These are phyloP conservation scores for Cryptococcus maquisensis DNA, from an alignment of 1,284 basidiomycete species.

Conservation along the genomic window DNA sequence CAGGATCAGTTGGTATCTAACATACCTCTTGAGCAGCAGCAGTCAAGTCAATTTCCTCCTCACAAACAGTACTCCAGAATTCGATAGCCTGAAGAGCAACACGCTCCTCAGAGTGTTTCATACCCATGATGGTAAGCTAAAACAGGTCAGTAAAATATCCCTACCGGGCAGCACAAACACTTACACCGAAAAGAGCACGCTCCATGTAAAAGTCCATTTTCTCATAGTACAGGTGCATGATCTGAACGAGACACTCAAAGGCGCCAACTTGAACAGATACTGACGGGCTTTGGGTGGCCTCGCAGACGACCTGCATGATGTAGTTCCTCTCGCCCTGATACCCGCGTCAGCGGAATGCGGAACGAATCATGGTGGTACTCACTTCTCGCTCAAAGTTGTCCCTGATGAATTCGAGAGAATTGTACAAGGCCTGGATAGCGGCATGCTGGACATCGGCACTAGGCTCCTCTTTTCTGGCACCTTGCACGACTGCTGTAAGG, in stretches of 20 bases:
- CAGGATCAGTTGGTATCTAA: background rate
- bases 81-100: conserved; percentile 97
- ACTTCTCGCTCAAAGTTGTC: conserved; percentile 98
- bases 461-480: conserved; percentile 92
- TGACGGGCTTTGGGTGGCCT: conserved; percentile 83
- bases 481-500: conserved; percentile 96
- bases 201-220: conserved; percentile 99
- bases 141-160: background rate
- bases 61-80: conserved; percentile 99
- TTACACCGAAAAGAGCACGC: conserved; percentile 90
- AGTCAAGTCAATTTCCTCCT: conserved; percentile 92
- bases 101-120: conserved; percentile 87
- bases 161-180: conserved; percentile 35
- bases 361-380: conserved; percentile 24
- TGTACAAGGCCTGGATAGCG: conserved; percentile 87
- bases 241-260: conserved; percentile 91
- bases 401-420: conserved; percentile 95
- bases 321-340: conserved; percentile 92
- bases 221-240: conserved; percentile 98
- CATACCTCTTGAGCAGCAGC: conserved; percentile 84
- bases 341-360: background rate
- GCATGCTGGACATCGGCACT: conserved; percentile 92
- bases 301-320: conserved; percentile 99
- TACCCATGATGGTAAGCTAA: conserved; percentile 97
- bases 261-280: conserved; percentile 83